Evolutionary conservation across 2,329 filamentous ascomycete genomes (phyloP).

Genomic region (Madurella fahalii): DNA sequence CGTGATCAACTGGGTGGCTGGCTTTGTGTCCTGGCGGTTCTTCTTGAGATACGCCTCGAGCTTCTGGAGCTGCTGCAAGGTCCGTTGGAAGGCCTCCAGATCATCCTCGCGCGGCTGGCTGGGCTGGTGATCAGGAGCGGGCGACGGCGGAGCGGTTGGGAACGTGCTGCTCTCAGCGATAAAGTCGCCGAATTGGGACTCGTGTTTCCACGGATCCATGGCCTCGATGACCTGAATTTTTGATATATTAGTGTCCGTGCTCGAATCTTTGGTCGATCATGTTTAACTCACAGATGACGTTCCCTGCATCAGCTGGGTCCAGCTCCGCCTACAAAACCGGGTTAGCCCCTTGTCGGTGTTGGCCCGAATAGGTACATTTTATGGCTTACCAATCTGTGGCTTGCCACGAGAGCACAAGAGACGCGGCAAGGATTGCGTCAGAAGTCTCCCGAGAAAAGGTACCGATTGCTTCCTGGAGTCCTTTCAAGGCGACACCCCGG

Average conservation of each 20-base stretch:
- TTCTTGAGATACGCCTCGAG: constrained; percentile 66
- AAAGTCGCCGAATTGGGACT: constrained; percentile 80
- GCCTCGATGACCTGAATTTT: constrained; percentile 71
- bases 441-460: constrained; percentile 81
- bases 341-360: constrained; percentile 34
- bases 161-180: constrained; percentile 76
- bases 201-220: constrained; percentile 88
- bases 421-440: constrained; percentile 87
- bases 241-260: constrained; percentile 15
- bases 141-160: constrained; percentile 61
- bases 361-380: constrained; percentile 29
- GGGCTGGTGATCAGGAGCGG: constrained; percentile 57
- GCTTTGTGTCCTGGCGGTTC: constrained; percentile 64
- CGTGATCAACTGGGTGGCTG: constrained; percentile 64
- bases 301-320: constrained; percentile 89
- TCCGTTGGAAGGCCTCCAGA: constrained; percentile 62
- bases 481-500: constrained; percentile 78
- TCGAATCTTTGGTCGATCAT: neutral
- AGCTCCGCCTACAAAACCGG: constrained; percentile 65
- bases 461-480: constrained; percentile 81
- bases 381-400: constrained; percentile 83
- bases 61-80: constrained; percentile 62
- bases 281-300: constrained; percentile 69
- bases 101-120: constrained; percentile 66
- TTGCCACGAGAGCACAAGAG: constrained; percentile 91